These are phyloP conservation scores for Aureobasidium musti DNA, from an alignment of 2,329 filamentous ascomycete species.

Conservation along the genomic window DNA sequence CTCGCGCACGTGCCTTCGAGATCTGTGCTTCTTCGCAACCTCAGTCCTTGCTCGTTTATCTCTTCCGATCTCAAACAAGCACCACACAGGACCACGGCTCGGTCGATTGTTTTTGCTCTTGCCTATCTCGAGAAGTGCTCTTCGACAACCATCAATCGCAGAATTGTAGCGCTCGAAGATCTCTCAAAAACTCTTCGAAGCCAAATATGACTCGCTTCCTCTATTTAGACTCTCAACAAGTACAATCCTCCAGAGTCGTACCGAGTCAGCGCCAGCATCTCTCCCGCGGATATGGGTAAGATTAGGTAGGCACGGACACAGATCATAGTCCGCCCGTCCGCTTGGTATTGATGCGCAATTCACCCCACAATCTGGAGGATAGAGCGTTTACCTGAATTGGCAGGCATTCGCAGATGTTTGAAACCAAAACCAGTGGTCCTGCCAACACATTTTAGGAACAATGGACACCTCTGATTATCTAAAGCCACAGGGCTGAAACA, in stretches of 20 bases:
- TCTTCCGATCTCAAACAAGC: background rate
- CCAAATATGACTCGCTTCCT: background rate
- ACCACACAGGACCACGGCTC: background rate
- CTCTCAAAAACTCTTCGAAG: slow-evolving; percentile 3
- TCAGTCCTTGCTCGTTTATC: background rate
- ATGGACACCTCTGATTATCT: background rate
- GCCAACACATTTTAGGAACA: background rate
- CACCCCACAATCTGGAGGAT: background rate
- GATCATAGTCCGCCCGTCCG: background rate
- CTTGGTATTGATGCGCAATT: background rate
- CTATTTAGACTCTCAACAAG: background rate
- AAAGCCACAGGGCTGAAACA: background rate
- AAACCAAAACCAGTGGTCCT: too few relatives aligned
- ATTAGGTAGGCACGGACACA: background rate
- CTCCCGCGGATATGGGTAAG: background rate
- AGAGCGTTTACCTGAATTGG: slow-evolving; percentile 5
- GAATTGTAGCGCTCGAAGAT: background rate
- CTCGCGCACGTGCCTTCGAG: background rate
- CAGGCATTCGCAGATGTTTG: background rate
- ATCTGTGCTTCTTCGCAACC: background rate
- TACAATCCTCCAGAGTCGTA: background rate
- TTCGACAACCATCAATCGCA: too few relatives aligned
- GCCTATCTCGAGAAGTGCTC: background rate
- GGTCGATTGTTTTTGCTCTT: background rate
- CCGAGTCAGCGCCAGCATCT: background rate